These are phyloP conservation scores for Rhizopogon vinicolor DNA, from an alignment of 768 basidiomycete species.

Conservation along the genomic window DNA sequence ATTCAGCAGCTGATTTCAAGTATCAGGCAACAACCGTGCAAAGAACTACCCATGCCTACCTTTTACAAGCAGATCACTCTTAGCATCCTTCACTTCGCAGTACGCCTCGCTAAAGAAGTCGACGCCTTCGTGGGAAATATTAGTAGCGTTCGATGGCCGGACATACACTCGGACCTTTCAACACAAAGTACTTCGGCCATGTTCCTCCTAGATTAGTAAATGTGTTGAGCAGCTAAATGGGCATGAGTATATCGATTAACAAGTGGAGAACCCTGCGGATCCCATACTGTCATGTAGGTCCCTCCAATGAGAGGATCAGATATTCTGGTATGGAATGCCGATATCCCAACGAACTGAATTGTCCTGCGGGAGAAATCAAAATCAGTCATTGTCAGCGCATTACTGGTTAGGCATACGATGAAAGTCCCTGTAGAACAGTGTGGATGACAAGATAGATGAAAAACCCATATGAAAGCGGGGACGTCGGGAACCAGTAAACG, in stretches of 20 bases:
- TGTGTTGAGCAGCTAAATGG: constrained; percentile 80
- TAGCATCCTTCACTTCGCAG: constrained; percentile 65
- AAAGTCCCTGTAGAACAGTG: constrained; percentile 80
- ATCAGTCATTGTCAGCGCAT: constrained; percentile 1
- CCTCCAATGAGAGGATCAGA: constrained; percentile 97
- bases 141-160: not conserved
- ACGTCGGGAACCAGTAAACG: constrained; percentile 80
- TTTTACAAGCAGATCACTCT: constrained; percentile 46
- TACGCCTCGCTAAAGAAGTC: constrained; percentile 84
- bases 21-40: constrained; percentile 5
- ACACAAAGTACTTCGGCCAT: constrained; percentile 94
- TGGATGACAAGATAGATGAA: constrained; percentile 77
- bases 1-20: constrained; percentile 62
- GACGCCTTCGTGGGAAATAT: constrained; percentile 50
- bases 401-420: constrained; percentile 56
- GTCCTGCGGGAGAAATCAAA: constrained; percentile 49
- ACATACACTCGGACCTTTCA: constrained; percentile 58
- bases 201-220: constrained; percentile 97
- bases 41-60: constrained; percentile 32
- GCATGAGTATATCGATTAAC: constrained; percentile 5
- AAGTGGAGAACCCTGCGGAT: not conserved
- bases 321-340: constrained; percentile 97
- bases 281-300: constrained; percentile 95
- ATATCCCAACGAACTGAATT: constrained; percentile 98
- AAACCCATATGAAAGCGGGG: constrained; percentile 69